Percentiles rank a stretch among this genome's conserved stretches.
Conservation (phyloP, 768 basidiomycete species). For the Suillus subalutaceus region DNA sequence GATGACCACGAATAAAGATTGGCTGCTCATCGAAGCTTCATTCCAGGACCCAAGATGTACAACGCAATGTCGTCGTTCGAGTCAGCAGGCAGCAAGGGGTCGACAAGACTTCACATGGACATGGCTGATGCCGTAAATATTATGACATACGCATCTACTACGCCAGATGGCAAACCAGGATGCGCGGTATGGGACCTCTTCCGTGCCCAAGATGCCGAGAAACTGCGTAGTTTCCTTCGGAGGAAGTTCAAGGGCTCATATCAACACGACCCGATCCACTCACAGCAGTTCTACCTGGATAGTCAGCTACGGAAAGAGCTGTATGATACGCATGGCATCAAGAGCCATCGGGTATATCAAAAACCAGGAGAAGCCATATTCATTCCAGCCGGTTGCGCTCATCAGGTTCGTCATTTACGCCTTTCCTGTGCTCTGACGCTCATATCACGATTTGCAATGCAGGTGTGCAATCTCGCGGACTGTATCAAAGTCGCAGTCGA, state of each 20-base stretch:
- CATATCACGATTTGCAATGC: constrained; percentile 13
- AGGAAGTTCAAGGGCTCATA: constrained; percentile 59
- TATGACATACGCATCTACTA: constrained; percentile 71
- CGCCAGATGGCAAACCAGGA: constrained; percentile 64
- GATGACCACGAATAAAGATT: constrained; percentile 10
- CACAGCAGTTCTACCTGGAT: constrained; percentile 87
- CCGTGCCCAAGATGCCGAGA: constrained; percentile 78
- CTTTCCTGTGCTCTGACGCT: constrained; percentile 8
- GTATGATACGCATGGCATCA: constrained; percentile 67
- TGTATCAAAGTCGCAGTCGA: constrained; percentile 96
- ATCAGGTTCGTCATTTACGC: constrained; percentile 60
- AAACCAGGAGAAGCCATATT: constrained; percentile 91
- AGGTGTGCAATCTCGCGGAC: constrained; percentile 94
- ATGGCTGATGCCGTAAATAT: constrained; percentile 94
- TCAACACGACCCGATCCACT: constrained; percentile 85
- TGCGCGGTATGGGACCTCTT: constrained; percentile 93
- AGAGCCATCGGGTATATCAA: constrained; percentile 85
- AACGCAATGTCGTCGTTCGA: constrained; percentile 82
- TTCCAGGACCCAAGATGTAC: constrained; percentile 92
- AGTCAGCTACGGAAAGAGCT: constrained; percentile 65
- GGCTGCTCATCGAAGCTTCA: background rate
- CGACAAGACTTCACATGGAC: constrained; percentile 91
- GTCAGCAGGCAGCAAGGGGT: constrained; percentile 70
- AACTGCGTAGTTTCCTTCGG: constrained; percentile 73
- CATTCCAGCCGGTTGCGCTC: constrained; percentile 92